Base-by-base conservation (phyloP, 495 filamentous ascomycete genomes). In the Schizothecium vesticola region DNA sequence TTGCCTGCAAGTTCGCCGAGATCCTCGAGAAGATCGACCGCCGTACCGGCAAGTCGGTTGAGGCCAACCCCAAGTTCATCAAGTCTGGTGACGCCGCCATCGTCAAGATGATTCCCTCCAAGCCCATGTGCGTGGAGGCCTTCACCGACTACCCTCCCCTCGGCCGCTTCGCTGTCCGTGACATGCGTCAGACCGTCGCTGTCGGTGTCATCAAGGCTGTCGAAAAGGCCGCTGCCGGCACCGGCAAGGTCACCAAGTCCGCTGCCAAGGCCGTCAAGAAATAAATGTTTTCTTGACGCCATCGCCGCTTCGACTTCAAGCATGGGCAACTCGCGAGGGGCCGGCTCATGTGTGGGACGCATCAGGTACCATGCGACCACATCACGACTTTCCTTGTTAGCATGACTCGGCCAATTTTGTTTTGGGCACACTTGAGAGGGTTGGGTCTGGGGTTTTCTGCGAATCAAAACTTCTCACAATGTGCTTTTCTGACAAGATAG, bases 111-210 rank as follows among this genome's bases (percentile, higher is more conserved):
- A 79, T 97, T 87, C 95, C 95, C 76, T 97, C 95, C 85, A 99
- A 99, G 93, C 95, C 95, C 78, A 99, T 99, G 95, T 99, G 95
- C 85, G 95, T 99, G 81, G 95, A 98, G 92, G 86, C 96, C 74
- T 98, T 98, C 93, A 97, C 94, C 76, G 93, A 98, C 75, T 99
- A 98, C 87, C 94, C 95, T 75, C 95, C 96, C 80, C 92, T 99
- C 67, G 95, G 95, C 79, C 93, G 95, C 88, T 99, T 97, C 87
- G 94, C 94, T 80, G 93, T 97, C 86, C 92, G 93, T 88, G 92
- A 91, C 78, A 90, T 91, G 86, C 85, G 89, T 77, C 90, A 97
- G 79, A 97, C 94, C 80, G 94, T 97, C 70, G 95, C 94, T 71
- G 95, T 99, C 83, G 94, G 94, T 88, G 94, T 96, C 83, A 92